Base-by-base conservation (phyloP, 2,329 filamentous ascomycete species). In the Fusarium praegraminearum region DNA sequence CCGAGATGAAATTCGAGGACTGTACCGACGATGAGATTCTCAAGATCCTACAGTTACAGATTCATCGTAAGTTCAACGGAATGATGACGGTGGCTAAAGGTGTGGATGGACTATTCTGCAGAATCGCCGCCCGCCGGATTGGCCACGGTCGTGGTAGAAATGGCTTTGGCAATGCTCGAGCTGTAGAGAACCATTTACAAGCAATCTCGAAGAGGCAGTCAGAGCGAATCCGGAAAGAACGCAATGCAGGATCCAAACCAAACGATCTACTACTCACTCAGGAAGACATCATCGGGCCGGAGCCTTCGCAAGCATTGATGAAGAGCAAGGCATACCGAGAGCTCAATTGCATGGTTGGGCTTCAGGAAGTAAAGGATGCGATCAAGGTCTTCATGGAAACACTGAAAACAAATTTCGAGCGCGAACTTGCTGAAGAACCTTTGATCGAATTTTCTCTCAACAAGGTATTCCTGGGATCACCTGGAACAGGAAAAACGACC, bases 401-500 rank as follows among this genome's bases (percentile, higher is more conserved):
- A 1, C 82, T 93, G 18, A 79, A 85, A 56, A 80, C 81, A 3
- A 94, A 94, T 73, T 93, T 92, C 62, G 69, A 84, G 6, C 81
- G 90, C 0, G 92, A 94, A 72, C 78, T 94, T 0, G 71, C 80
- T 0, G 91, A 93, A 70, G 80, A 90, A 73, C 83, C 85, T 0
- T 75, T 84, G 0, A 79, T 93, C 0, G 79, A 89, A 55, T 89
- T 88, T 53, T 87, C 84, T 0, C 81, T 93, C 0, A 94, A 93
- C 75, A 83, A 85, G 10, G 87, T 93, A 3, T 93, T 94, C 57
- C 75, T 93, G 0, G 92, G 92, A 0, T 86, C 84, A 2, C 92
- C 92, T 0, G 92, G 92, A 0, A 94, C 92, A 0, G 91, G 92
- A 0, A 94, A 94, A 72, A 94, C 92, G 0, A 90, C 90, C 0